phyloP scores from a whole-genome alignment of 2,329 filamentous ascomycete species.

The Podosphaera aphanis region DNA sequence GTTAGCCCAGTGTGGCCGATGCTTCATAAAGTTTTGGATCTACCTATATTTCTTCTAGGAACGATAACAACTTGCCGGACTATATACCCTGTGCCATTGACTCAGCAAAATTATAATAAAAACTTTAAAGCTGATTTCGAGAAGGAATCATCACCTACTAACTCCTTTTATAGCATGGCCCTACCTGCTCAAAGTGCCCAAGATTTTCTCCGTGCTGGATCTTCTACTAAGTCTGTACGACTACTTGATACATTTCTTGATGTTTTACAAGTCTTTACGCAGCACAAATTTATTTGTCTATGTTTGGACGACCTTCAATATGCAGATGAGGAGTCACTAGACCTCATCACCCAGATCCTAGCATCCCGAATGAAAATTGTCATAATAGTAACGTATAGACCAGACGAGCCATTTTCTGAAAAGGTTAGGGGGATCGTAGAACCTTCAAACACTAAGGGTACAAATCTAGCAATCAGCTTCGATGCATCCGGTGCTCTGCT shows the following conservation, averaged over 20 bases:
- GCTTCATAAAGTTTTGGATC: constrained; percentile 34
- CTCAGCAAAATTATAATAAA: constrained; percentile 10
- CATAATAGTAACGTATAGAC: constrained; percentile 21
- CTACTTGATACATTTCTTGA: constrained; percentile 77
- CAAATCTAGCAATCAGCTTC: constrained; percentile 5
- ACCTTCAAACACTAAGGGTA: constrained; percentile 30
- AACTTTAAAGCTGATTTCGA: constrained; percentile 9
- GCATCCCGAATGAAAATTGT: constrained; percentile 58
- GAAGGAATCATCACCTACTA: constrained; percentile 10
- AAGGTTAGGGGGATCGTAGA: constrained; percentile 24
- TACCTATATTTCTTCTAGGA: constrained; percentile 46
- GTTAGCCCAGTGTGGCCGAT: constrained; percentile 41
- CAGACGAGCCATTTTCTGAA: constrained; percentile 36
- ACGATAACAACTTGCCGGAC: constrained; percentile 9
- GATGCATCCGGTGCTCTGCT: constrained; percentile 2
- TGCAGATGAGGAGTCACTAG: constrained; percentile 67
- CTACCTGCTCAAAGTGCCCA: constrained; percentile 28
- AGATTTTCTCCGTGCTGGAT: constrained; percentile 33
- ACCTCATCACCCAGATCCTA: constrained; percentile 63
- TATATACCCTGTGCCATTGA: background rate
- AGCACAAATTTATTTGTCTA: constrained; percentile 70
- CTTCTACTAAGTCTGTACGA: constrained; percentile 40
- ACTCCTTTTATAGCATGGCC: constrained; percentile 6
- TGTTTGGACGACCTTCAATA: constrained; percentile 79
- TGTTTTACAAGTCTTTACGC: constrained; percentile 55